Evolutionary conservation across 2,329 filamentous ascomycete genomes (phyloP), one percentile per base, ranked within the genome.

Genomic region (Phyllosticta citrichinensis): DNA sequence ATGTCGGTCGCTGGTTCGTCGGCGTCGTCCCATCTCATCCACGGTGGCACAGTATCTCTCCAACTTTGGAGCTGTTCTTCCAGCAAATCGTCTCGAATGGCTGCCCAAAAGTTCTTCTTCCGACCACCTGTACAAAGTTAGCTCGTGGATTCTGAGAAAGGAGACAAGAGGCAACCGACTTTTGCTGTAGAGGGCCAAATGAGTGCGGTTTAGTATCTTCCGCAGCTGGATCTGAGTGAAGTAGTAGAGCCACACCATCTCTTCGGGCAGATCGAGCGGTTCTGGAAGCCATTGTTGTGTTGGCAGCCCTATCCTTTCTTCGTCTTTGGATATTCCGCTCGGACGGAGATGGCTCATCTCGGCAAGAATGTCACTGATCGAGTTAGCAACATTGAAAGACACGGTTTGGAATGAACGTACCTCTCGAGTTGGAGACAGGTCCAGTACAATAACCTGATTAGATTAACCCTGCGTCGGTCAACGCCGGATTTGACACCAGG

Each of bases 341-440:
- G 80, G 77, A 4, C 83, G 83, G 14, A 87, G 75, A 62, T 69
- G 71, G 55, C 83, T 82, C 62, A 97, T 80, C 74, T 99, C 94
- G 2, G 94, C 94, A 55, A 97, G 81, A 54, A 97, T 90, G 72
- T 97, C 93, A 73, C 91, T 91, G 17, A 12, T 59, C 51, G 58
- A 54, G 33, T 40, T 40, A 40, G 33, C 66, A 73, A 90, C 27
- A 30, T 30, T 10, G 27, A 2, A 30, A 30, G 9, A 6, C 27
- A 8, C 27, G 27, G 6, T 2, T 30, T 30, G 27, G 5, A 30
- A 30, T 30, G 27, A 8, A 8, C 27, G 27, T 5, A 40, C 87
- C 87, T 96, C 74, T 97, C 93, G 11, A 97, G 80, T 69, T 97
- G 93, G 64, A 97, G 77, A 70, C 90, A 96, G 8, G 92, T 94